Evolutionary conservation across 2,329 filamentous ascomycete genomes (phyloP).

Genomic region (Hortaea werneckii): DNA sequence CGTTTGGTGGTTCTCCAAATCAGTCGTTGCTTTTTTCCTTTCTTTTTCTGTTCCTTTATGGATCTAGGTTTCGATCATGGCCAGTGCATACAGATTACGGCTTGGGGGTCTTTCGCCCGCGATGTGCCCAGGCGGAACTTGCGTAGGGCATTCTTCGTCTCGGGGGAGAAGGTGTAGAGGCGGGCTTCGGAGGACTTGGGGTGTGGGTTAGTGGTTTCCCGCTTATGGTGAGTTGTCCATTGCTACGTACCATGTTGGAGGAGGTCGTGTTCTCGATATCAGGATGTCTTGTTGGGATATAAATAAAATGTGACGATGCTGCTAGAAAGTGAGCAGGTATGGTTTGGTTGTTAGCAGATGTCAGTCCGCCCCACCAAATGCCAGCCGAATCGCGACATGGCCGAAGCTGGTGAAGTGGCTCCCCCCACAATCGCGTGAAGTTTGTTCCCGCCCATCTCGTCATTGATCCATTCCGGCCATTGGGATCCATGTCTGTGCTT

Average conservation of each 20-base stretch:
- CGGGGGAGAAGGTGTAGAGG: conserved; percentile 83
- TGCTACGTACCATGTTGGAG: not conserved
- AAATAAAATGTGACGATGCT: no score
- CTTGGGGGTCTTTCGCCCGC: conserved; percentile 74
- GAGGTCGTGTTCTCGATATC: not conserved
- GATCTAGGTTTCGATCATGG: not conserved
- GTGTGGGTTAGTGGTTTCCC: not conserved
- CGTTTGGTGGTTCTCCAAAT: not conserved
- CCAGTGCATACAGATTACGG: conserved; percentile 73
- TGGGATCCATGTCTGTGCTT: no score
- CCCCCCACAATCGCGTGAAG: no score
- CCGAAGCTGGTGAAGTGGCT: no score
- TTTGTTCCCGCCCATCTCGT: no score
- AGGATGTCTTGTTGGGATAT: no score
- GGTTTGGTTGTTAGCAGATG: no score
- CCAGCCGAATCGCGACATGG: no score
- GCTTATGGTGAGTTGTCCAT: no score
- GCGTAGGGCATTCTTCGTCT: conserved; percentile 79
- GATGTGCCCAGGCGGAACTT: conserved; percentile 93
- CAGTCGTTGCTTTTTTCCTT: not conserved
- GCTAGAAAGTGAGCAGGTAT: no score
- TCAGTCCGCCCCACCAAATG: no score
- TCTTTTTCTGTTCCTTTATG: not conserved
- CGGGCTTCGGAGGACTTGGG: conserved; percentile 62
- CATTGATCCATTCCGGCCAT: no score